These are phyloP conservation scores for Manihot esculenta DNA, from an alignment of 441 rosid genomes.

Conservation along the genomic window DNA sequence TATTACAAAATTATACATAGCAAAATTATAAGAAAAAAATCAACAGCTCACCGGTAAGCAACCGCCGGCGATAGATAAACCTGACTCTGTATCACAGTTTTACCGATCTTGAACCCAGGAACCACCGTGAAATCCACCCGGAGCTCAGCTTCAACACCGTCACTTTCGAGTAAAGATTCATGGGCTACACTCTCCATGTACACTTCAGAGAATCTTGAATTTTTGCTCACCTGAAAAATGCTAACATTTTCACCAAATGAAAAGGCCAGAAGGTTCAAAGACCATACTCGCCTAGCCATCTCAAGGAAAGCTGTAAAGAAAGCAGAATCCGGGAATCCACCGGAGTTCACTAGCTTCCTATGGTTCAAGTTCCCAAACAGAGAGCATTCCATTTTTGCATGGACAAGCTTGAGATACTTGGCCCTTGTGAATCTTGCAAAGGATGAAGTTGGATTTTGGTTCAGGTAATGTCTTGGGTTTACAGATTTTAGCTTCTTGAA, in stretches of 20 bases:
- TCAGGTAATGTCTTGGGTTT: conserved; percentile 42
- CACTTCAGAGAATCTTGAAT: conserved; percentile 76
- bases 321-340: conserved; percentile 63
- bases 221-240: conserved; percentile 59
- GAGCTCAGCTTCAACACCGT: conserved; percentile 42
- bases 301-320: conserved; percentile 64
- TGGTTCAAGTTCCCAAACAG: conserved; percentile 65
- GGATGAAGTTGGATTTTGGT: conserved; percentile 53
- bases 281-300: conserved; percentile 85
- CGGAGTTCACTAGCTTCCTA: conserved; percentile 52
- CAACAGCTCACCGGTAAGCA: conserved; percentile 37
- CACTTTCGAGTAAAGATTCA: conserved; percentile 34
- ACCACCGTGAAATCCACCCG: conserved; percentile 72
- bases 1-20: conserved; percentile 18
- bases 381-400: conserved; percentile 76
- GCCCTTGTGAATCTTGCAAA: conserved; percentile 56
- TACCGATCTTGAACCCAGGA: conserved; percentile 86
- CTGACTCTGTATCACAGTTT: conserved; percentile 60
- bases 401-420: conserved; percentile 73
- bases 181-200: conserved; percentile 74
- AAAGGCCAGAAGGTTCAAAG: conserved; percentile 79
- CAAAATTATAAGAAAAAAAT: background rate
- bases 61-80: conserved; percentile 64
- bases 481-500: conserved; percentile 57
- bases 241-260: conserved; percentile 57